A percentile compares a stretch with the other conserved stretches of the same genome.
Conservation (phyloP, 176 grass and related monocot species). For the Triticum timopheevii region DNA sequence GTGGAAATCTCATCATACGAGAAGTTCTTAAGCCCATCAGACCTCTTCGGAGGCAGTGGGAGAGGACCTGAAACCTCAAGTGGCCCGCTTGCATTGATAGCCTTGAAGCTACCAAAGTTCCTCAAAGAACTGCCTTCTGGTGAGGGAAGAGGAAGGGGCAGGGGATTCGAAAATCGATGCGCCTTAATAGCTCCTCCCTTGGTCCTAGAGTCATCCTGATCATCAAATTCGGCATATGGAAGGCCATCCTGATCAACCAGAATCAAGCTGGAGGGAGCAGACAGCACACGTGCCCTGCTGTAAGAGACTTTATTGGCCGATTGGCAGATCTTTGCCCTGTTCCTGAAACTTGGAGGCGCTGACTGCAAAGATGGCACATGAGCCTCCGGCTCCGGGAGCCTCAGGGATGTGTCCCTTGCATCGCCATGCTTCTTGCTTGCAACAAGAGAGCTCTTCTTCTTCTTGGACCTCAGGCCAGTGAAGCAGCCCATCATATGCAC, state of each 20-base stretch:
- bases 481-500: slow-evolving; percentile 87
- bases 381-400: slow-evolving; percentile 78
- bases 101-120: slow-evolving; percentile 78
- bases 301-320: slow-evolving; percentile 43
- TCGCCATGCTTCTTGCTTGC: slow-evolving; percentile 37
- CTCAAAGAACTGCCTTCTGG: slow-evolving; percentile 49
- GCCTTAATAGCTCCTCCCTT: slow-evolving; percentile 53
- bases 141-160: slow-evolving; percentile 89
- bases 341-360: slow-evolving; percentile 92
- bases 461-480: slow-evolving; percentile 74
- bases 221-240: slow-evolving; percentile 48
- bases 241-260: slow-evolving; percentile 67
- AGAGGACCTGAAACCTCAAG: slow-evolving; percentile 74
- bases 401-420: slow-evolving; percentile 54
- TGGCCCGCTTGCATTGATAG: slow-evolving; percentile 56
- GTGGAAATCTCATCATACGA: slow-evolving; percentile 72
- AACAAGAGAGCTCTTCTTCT: slow-evolving; percentile 57
- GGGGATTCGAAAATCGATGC: slow-evolving; percentile 67
- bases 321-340: slow-evolving; percentile 53
- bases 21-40: slow-evolving; percentile 56
- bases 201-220: slow-evolving; percentile 62
- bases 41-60: slow-evolving; percentile 69
- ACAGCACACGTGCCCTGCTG: slow-evolving; percentile 66
- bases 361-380: slow-evolving; percentile 82
- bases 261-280: slow-evolving; percentile 78